Percentiles rank a stretch among this genome's conserved stretches.
These are phyloP conservation scores for Suillus ampliporus DNA, from an alignment of 768 basidiomycete genomes.

Conservation along the genomic window DNA sequence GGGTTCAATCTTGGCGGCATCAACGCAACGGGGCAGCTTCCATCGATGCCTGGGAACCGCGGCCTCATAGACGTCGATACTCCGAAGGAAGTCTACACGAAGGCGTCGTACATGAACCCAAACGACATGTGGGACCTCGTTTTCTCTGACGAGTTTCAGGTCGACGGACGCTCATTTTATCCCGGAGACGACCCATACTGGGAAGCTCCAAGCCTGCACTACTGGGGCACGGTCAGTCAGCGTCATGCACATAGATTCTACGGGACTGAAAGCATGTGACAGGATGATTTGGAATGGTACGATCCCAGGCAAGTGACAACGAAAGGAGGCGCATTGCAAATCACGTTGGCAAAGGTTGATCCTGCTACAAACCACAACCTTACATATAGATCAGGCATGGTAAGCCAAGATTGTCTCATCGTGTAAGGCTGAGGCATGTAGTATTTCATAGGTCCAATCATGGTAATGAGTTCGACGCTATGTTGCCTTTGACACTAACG, in stretches of 20 bases:
- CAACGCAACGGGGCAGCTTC: constrained; percentile 73
- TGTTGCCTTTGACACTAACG: not conserved
- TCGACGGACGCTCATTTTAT: constrained; percentile 72
- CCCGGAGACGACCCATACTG: constrained; percentile 72
- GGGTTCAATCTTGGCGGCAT: constrained; percentile 80
- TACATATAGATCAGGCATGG: constrained; percentile 50
- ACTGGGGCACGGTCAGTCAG: constrained; percentile 62
- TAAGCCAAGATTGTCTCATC: constrained; percentile 29
- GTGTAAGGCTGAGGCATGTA: constrained; percentile 30
- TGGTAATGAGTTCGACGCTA: constrained; percentile 22
- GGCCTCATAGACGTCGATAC: constrained; percentile 62
- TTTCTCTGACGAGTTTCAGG: constrained; percentile 85
- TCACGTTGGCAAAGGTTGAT: constrained; percentile 52
- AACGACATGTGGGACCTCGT: constrained; percentile 54
- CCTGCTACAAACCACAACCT: constrained; percentile 51
- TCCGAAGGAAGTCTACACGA: constrained; percentile 49
- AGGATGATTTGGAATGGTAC: constrained; percentile 61
- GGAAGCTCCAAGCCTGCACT: constrained; percentile 62
- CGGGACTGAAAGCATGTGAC: not conserved
- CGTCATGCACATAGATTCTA: not conserved
- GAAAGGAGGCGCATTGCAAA: constrained; percentile 51
- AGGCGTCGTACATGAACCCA: constrained; percentile 42
- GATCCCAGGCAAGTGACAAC: constrained; percentile 61
- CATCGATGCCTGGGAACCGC: constrained; percentile 46
- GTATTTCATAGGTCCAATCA: constrained; percentile 32